Evolutionary conservation across 805 yeast genomes (phyloP).

Genomic region (Komagataella populi): DNA sequence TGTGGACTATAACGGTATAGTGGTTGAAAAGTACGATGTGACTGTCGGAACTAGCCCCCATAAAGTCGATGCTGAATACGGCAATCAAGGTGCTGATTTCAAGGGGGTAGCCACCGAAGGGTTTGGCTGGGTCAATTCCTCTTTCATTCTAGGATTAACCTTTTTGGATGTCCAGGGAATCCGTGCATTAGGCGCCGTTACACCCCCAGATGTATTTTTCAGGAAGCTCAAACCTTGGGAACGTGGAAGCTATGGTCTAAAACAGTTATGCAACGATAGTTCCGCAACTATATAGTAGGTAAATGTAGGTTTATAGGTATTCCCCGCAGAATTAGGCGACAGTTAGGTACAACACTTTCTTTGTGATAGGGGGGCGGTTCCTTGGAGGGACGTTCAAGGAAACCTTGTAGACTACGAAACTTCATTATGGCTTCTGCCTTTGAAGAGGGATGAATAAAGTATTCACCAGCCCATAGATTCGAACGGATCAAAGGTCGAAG

Average conservation of each 20-base stretch:
- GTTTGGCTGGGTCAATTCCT: constrained; percentile 96
- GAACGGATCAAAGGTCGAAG: not conserved
- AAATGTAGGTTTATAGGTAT: not conserved
- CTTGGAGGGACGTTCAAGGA: not conserved
- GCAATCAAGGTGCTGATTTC: constrained; percentile 89
- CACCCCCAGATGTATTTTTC: constrained; percentile 58
- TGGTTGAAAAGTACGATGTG: constrained; percentile 91
- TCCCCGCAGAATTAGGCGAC: not conserved
- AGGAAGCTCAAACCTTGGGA: constrained; percentile 28
- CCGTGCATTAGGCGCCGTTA: constrained; percentile 68
- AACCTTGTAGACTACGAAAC: not conserved
- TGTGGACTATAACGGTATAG: constrained; percentile 88
- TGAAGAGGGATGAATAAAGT: not conserved
- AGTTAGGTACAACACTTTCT: not conserved
- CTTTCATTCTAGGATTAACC: constrained; percentile 61
- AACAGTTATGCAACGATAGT: not conserved
- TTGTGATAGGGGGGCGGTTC: not conserved
- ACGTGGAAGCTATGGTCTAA: constrained; percentile 31
- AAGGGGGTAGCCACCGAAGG: constrained; percentile 94
- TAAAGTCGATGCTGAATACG: constrained; percentile 89
- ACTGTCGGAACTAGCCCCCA: constrained; percentile 76
- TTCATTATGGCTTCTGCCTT: not conserved
- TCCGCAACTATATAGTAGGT: not conserved
- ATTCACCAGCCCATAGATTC: not conserved
- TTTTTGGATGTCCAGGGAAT: constrained; percentile 51